Evolutionary conservation across 768 basidiomycete species (phyloP), one percentile per base, ranked within the genome.

Genomic region (Serendipita sp.): DNA sequence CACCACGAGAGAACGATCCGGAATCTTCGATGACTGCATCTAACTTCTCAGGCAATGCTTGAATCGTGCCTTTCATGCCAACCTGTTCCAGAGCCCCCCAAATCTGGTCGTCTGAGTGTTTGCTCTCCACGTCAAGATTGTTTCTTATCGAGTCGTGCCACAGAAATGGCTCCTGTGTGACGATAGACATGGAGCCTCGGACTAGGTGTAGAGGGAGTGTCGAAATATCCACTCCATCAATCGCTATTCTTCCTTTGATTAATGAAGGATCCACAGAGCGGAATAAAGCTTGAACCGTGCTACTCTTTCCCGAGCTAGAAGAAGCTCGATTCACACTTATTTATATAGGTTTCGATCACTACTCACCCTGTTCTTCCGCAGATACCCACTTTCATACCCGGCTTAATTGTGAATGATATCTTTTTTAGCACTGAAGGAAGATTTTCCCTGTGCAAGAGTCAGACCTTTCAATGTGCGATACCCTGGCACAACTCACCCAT

Each of bases 151-250:
- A 23, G 44, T 62, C 38, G 44, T 66, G 36, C 44, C 58, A 63
- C 0, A 66, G 32, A 15, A 58, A 62, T 1, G 65, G 65, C 2
- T 63, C 41, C 44, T 66, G 65, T 3, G 65, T 62, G 1, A 66
- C 65, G 3, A 66, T 35, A 16, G 56, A 62, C 30, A 35, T 45
- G 13, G 34, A 44, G 16, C 2, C 15, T 3, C 41, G 13, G 4
- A 58, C 35, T 3, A 35, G 23, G 48, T 44, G 56, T 48, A 28
- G 58, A 30, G 45, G 65, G 36, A 45, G 60, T 34, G 30, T 44
- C 41, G 15, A 47, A n/a, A 63, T 66, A 34, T 66, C 65, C 18
- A 66, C 65, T 16, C 45, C 60, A 45, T 66, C 65, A 47, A 66
- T 66, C 11, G 45, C 28, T 23, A 66, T 66, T 58, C 63, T 38